Conservation (phyloP, 2,329 filamentous ascomycete species). For the Fusarium kyushuense region DNA sequence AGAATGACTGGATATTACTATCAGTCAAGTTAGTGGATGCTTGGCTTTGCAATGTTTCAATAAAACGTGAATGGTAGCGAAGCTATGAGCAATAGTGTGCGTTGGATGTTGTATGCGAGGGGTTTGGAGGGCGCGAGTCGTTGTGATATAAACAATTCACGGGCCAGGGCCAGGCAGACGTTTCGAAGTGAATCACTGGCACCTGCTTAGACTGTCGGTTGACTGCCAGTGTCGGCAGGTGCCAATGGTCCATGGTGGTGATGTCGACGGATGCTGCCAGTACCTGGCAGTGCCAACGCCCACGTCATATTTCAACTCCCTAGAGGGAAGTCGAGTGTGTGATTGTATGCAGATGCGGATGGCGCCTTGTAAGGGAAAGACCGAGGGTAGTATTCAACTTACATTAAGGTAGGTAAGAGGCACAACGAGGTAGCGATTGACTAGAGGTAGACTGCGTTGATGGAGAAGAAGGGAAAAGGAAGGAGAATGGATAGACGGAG, state of each 20-base stretch:
- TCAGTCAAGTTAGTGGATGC: constrained; percentile 27
- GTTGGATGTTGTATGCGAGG: constrained; percentile 3
- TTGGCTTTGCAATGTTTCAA: constrained; percentile 2
- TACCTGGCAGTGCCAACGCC: background rate
- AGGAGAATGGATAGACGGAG: constrained; percentile 24
- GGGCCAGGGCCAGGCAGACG: background rate
- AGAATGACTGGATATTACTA: constrained; percentile 49
- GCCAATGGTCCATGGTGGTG: background rate
- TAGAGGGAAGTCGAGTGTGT: background rate
- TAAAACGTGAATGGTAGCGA: constrained; percentile 9
- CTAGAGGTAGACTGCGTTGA: constrained; percentile 36
- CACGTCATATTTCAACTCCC: constrained; percentile 5
- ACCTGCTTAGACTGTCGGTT: background rate
- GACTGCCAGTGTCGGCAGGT: constrained; percentile 6
- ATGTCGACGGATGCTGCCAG: constrained; percentile 2
- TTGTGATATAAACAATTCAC: constrained; percentile 1
- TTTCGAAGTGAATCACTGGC: background rate
- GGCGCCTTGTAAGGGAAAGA: constrained; percentile 9
- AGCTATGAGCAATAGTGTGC: constrained; percentile 6
- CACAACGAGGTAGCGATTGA: constrained; percentile 42
- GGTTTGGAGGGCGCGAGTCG: background rate
- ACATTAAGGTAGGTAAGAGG: constrained; percentile 41
- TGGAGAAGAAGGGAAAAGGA: constrained; percentile 33
- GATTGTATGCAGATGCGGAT: background rate
- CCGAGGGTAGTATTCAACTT: constrained; percentile 26